Percentiles rank a stretch among this genome's conserved stretches.
Evolutionary conservation across 139 green algal genomes (phyloP).

Genomic region (Bryopsis sp.): DNA sequence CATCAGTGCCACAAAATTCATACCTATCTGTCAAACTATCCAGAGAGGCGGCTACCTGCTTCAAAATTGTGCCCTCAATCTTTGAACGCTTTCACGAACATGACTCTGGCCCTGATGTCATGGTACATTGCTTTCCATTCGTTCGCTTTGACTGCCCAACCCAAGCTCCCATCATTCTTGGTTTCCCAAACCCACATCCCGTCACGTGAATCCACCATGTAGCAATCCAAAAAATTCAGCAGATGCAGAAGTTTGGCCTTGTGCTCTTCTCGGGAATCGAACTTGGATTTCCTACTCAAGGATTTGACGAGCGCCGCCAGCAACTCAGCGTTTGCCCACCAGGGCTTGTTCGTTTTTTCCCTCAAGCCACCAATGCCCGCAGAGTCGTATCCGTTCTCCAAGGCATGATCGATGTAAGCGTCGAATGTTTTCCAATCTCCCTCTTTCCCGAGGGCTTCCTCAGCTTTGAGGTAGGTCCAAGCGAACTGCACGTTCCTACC

Average conservation of each 20-base stretch:
- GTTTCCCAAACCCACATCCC: neutral
- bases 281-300: too few species aligned
- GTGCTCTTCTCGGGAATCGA: neutral
- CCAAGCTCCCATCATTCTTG: neutral
- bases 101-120: neutral
- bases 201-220: neutral
- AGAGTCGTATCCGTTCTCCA: neutral
- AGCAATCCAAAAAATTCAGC: neutral
- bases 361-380: neutral
- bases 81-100: too few species aligned
- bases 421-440: neutral
- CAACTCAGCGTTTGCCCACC: neutral
- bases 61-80: too few species aligned
- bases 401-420: neutral
- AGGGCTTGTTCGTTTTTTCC: neutral
- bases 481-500: neutral
- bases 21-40: too few species aligned
- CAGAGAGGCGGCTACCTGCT: too few species aligned
- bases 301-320: neutral
- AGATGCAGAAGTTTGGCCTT: neutral
- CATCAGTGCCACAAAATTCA: too few species aligned
- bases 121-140: neutral
- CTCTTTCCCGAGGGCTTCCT: neutral
- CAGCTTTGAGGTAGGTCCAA: neutral
- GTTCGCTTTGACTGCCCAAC: neutral